phyloP scores from a whole-genome alignment of 2,329 filamentous ascomycete genomes.

The Venturia effusa region DNA sequence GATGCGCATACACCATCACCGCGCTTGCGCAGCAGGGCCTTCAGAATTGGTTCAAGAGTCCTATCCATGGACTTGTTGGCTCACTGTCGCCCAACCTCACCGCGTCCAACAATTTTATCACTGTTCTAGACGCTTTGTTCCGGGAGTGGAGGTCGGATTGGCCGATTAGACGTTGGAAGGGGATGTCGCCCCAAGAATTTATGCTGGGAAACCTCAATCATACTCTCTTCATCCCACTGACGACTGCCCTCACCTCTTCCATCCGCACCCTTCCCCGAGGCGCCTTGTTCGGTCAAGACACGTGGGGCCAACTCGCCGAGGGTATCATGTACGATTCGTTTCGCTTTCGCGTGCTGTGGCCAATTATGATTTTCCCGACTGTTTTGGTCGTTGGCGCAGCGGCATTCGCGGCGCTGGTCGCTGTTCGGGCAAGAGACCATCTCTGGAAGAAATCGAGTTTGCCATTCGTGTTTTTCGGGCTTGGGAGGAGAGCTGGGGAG shows the following conservation, averaged over 20 bases:
- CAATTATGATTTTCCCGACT: neutral
- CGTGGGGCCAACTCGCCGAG: neutral
- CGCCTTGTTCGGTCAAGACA: neutral
- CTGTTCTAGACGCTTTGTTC: neutral
- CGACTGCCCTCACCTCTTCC: neutral
- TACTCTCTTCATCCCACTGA: neutral
- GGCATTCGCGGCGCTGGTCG: neutral
- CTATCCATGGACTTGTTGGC: neutral
- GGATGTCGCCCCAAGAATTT: neutral
- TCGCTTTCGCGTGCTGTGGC: neutral
- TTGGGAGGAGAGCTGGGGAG: neutral
- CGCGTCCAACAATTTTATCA: neutral
- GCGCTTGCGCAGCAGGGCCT: neutral
- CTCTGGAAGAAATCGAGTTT: neutral
- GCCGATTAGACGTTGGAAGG: neutral
- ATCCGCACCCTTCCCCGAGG: neutral
- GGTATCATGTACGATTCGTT: conserved; percentile 1
- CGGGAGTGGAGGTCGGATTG: neutral
- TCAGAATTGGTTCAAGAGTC: neutral
- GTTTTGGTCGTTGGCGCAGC: neutral
- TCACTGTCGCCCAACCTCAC: neutral
- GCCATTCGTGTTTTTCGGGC: neutral
- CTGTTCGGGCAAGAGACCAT: neutral
- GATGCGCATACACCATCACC: neutral
- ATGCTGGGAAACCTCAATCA: neutral